phyloP scores from a whole-genome alignment of 169 alveolate genomes.

The Eimeria zaria region DNA sequence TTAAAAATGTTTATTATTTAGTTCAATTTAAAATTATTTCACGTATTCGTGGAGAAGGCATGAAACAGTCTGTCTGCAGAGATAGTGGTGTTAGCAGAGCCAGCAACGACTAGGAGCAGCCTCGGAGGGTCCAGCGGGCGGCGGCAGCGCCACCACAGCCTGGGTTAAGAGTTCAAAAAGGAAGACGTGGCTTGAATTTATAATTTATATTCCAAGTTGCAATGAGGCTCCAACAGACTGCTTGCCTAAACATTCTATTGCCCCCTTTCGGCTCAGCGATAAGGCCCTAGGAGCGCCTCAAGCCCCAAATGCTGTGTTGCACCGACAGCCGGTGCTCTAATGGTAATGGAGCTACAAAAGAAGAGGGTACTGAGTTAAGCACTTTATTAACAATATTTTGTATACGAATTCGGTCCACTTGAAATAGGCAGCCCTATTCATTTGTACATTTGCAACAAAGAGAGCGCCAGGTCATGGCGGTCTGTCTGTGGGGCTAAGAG shows the following conservation, averaged over 20 bases:
- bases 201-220: not conserved
- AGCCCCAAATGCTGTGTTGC: not conserved
- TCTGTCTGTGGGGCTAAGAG: not conserved
- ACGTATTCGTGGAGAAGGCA: not conserved
- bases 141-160: not conserved
- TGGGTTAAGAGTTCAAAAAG: slow-evolving; percentile 9
- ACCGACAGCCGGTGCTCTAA: not conserved
- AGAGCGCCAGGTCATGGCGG: not conserved
- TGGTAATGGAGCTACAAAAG: not conserved
- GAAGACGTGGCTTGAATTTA: not conserved
- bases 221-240: not conserved
- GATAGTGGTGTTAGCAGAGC: not conserved
- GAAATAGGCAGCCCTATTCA: not conserved
- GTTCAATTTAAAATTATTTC: not conserved
- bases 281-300: not conserved
- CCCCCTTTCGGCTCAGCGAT: not conserved
- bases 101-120: not conserved
- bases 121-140: not conserved
- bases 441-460: not conserved
- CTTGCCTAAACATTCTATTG: too few species aligned
- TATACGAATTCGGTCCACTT: not conserved
- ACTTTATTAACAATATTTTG: not conserved
- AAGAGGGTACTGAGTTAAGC: not conserved
- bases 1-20: not conserved
- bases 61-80: not conserved